Evolutionary conservation across 176 grass and related monocot genomes (phyloP).

Genomic region (Echinochloa phyllopogon): DNA sequence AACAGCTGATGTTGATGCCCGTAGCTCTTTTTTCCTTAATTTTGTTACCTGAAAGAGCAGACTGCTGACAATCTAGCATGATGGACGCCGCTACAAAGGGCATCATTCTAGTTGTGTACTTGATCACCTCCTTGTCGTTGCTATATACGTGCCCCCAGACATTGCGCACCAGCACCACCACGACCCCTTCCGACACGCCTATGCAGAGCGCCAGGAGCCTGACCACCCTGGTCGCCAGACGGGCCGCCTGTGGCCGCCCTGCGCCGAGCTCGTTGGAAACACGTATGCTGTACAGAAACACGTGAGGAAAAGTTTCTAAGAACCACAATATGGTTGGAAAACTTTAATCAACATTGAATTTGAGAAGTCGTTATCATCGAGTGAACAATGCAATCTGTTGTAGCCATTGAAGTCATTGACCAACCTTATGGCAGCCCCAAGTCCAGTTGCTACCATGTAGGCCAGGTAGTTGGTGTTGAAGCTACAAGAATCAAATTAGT

Average conservation of each 20-base stretch:
- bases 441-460: constrained; percentile 61
- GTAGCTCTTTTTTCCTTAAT: too few relatives aligned
- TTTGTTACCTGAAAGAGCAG: constrained; percentile 61
- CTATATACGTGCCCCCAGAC: constrained; percentile 57
- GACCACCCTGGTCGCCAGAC: constrained; percentile 39
- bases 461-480: constrained; percentile 45
- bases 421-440: constrained; percentile 59
- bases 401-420: background rate
- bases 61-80: constrained; percentile 54
- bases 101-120: constrained; percentile 46
- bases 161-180: constrained; percentile 44
- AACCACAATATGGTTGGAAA: too few relatives aligned
- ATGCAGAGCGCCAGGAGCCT: constrained; percentile 26
- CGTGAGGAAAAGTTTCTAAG: too few relatives aligned
- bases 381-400: too few relatives aligned
- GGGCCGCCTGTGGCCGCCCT: constrained; percentile 29
- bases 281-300: constrained; percentile 39
- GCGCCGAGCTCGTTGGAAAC: constrained; percentile 76
- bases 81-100: constrained; percentile 54
- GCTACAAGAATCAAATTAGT: constrained; percentile 24
- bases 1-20: too few relatives aligned
- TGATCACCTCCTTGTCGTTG: constrained; percentile 50
- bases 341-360: too few relatives aligned
- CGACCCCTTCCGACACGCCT: constrained; percentile 34
- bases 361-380: too few relatives aligned